A percentile compares a stretch with the other conserved stretches of the same genome.
These are phyloP conservation scores for Candida ortonii DNA, from an alignment of 805 yeast species.

Conservation along the genomic window DNA sequence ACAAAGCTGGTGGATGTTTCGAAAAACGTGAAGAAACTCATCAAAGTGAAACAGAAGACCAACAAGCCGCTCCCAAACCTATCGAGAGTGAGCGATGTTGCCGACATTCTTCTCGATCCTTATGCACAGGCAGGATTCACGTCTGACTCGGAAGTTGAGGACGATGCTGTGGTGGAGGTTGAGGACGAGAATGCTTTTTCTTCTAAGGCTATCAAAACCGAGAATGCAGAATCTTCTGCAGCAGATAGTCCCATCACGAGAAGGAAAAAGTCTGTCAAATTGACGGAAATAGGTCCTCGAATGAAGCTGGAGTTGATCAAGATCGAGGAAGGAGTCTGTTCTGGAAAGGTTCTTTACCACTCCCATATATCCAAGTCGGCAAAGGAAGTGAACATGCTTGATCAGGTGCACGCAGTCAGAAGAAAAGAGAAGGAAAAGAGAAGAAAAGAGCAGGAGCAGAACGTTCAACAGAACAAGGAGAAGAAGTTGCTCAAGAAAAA, in stretches of 20 bases:
- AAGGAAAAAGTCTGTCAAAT: constrained; percentile 80
- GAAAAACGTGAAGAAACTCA: constrained; percentile 66
- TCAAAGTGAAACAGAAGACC: constrained; percentile 56
- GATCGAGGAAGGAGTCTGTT: constrained; percentile 89
- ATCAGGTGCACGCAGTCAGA: constrained; percentile 61
- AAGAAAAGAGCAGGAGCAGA: constrained; percentile 73
- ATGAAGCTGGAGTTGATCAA: constrained; percentile 71
- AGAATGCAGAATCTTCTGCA: constrained; percentile 6
- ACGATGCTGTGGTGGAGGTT: constrained; percentile 76
- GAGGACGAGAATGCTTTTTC: too few relatives aligned
- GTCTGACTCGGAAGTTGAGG: constrained; percentile 92
- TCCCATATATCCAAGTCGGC: constrained; percentile 61
- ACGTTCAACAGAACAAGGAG: constrained; percentile 71
- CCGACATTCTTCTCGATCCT: constrained; percentile 81
- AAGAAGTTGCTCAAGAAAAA: constrained; percentile 71
- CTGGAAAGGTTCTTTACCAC: constrained; percentile 87
- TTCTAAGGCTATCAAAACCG: constrained; percentile 19
- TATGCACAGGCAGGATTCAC: constrained; percentile 75
- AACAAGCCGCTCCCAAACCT: constrained; percentile 71
- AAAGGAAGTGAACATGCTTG: constrained; percentile 58
- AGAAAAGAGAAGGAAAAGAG: constrained; percentile 65
- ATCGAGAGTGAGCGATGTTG: constrained; percentile 64
- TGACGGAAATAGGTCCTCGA: constrained; percentile 93
- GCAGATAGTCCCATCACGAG: constrained; percentile 13
- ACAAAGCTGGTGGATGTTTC: constrained; percentile 81